Evolutionary conservation across 306 rosid species (phyloP).

Genomic region (Arachis hypogaea): DNA sequence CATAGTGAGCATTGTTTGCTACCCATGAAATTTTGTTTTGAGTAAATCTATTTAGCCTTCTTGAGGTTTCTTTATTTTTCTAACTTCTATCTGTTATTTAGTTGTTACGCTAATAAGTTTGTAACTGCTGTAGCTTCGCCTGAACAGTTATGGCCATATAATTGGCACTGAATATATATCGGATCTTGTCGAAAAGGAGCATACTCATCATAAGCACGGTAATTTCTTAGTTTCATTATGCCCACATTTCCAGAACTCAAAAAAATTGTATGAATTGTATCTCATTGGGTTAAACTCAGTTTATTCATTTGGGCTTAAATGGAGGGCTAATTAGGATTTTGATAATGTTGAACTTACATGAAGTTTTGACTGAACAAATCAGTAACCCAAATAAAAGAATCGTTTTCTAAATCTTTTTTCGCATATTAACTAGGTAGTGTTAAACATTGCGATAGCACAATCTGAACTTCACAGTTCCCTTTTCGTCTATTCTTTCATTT

Average conservation of each 20-base stretch:
- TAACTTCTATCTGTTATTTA: not conserved
- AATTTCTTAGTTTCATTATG: conserved; percentile 38
- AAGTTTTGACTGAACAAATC: not conserved
- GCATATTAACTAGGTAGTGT: not conserved
- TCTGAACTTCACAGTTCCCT: not conserved
- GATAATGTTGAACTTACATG: not conserved
- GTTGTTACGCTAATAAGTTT: conserved; percentile 22
- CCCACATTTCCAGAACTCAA: conserved; percentile 14
- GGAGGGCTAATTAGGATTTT: conserved; percentile 1
- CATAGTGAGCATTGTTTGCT: conserved; percentile 1
- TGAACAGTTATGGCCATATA: conserved; percentile 77
- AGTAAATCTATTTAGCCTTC: conserved; percentile 12
- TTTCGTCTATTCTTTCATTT: conserved; percentile 12
- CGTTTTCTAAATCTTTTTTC: too few relatives aligned
- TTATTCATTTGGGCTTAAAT: not conserved
- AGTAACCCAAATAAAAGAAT: not conserved
- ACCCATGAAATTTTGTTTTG: not conserved
- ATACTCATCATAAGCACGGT: conserved; percentile 69
- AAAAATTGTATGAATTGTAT: conserved; percentile 8
- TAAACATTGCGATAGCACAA: not conserved
- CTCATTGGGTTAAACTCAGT: conserved; percentile 19
- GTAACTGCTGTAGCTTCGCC: conserved; percentile 75
- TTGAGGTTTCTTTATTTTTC: not conserved
- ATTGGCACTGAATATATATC: conserved; percentile 91
- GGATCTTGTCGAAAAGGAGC: conserved; percentile 96